Conservation (phyloP, 345 rosid species). For the Erodium maritimum region DNA sequence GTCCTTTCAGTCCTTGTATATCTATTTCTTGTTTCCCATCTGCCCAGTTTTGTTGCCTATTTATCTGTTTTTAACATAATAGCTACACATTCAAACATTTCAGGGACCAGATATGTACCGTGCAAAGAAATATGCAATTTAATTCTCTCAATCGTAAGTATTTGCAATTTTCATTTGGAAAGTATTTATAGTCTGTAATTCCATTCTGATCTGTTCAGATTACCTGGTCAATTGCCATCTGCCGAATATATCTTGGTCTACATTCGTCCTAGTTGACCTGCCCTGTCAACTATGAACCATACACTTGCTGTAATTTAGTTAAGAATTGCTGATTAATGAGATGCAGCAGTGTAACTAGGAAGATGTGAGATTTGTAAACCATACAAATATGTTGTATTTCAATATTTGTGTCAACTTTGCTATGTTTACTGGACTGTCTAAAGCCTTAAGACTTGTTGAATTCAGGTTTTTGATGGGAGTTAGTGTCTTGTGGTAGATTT, state of each 20-base stretch:
- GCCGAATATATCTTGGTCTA: background rate
- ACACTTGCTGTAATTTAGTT: background rate
- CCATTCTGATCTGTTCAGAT: background rate
- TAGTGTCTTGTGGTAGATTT: background rate
- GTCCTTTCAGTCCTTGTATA: conserved; percentile 1
- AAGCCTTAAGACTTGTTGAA: background rate
- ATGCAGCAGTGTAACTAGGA: background rate
- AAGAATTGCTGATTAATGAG: background rate
- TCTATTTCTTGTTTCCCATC: conserved; percentile 3
- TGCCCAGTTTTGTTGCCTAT: background rate
- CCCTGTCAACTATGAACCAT: background rate
- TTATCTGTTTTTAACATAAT: background rate
- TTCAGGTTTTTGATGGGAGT: background rate
- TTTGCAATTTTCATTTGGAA: background rate
- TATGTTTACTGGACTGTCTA: background rate
- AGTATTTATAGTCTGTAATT: background rate
- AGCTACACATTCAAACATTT: conserved; percentile 8
- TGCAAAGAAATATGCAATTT: conserved; percentile 79
- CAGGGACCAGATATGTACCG: conserved; percentile 82
- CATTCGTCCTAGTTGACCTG: background rate
- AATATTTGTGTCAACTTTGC: background rate
- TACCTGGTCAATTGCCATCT: too few relatives aligned
- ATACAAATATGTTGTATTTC: background rate
- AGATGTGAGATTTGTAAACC: background rate
- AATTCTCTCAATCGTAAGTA: conserved; percentile 68